A percentile compares a stretch with the other conserved stretches of the same genome.
Conservation (phyloP, 495 filamentous ascomycete genomes). For the Trichoderma asperelloides region DNA sequence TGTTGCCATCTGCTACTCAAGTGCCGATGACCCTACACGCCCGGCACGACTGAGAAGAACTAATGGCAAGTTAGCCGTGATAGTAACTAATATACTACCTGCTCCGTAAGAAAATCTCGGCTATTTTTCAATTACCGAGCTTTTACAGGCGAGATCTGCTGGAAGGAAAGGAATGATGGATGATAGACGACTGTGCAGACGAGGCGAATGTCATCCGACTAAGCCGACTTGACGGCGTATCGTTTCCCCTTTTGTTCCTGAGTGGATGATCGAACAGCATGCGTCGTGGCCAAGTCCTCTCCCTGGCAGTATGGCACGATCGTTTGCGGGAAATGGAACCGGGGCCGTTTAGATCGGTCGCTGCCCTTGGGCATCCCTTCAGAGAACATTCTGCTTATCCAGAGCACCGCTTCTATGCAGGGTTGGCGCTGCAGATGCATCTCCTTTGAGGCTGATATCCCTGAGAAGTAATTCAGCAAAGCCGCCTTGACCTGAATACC, state of each 20-base stretch:
- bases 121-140: too few relatives aligned
- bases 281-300: too few relatives aligned
- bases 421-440: neutral
- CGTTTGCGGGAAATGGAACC: too few relatives aligned
- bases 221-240: neutral
- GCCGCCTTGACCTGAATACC: neutral
- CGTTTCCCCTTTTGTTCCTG: neutral
- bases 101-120: neutral
- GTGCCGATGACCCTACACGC: neutral
- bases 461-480: neutral
- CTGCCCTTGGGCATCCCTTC: neutral
- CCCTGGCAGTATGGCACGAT: too few relatives aligned
- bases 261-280: neutral
- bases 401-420: neutral
- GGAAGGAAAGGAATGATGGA: too few relatives aligned
- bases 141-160: neutral
- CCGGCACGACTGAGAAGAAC: neutral
- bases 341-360: neutral
- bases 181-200: neutral
- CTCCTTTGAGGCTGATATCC: neutral
- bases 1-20: too few relatives aligned
- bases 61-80: neutral
- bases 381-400: neutral
- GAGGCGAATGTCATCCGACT: neutral
- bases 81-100: neutral